Conservation (phyloP, 2,329 filamentous ascomycete species). For the Pseudocercospora fijiensis region DNA sequence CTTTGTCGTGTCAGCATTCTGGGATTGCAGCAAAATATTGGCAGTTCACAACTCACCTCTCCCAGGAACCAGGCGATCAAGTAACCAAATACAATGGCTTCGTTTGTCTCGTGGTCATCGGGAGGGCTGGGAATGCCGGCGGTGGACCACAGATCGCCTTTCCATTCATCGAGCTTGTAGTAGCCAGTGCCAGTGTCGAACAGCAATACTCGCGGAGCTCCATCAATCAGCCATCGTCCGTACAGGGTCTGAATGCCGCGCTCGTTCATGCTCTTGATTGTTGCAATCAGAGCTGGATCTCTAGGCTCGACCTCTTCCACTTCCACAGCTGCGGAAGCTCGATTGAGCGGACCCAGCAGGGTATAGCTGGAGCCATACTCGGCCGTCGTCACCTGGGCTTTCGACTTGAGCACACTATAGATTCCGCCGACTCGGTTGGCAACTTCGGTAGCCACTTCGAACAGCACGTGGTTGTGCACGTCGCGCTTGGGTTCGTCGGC, state of each 20-base stretch:
- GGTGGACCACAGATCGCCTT: conserved; percentile 88
- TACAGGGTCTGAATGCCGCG: conserved; percentile 88
- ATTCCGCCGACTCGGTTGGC: conserved; percentile 98
- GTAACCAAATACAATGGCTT: conserved; percentile 96
- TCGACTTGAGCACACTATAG: conserved; percentile 98
- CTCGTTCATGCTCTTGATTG: conserved; percentile 89
- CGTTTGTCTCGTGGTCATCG: conserved; percentile 91
- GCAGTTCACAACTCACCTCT: conserved; percentile 62
- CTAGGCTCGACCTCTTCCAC: conserved; percentile 89
- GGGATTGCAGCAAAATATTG: background rate
- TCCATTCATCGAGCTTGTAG: conserved; percentile 91
- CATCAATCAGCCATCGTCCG: conserved; percentile 96
- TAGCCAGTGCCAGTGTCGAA: conserved; percentile 96
- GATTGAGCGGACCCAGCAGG: conserved; percentile 90
- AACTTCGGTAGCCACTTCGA: conserved; percentile 95
- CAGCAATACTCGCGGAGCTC: conserved; percentile 86
- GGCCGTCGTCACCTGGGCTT: conserved; percentile 93
- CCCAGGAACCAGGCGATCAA: conserved; percentile 96
- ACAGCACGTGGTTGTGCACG: conserved; percentile 92
- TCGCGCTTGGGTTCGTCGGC: conserved; percentile 55
- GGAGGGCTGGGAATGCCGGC: conserved; percentile 92
- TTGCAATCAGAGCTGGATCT: conserved; percentile 72
- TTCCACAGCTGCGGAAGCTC: conserved; percentile 91
- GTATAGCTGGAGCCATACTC: conserved; percentile 99
- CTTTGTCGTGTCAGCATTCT: conserved; percentile 48